A percentile compares a stretch with the other conserved stretches of the same genome.
phyloP scores from a whole-genome alignment of 2,329 filamentous ascomycete genomes.

The Exophiala oligosperma region DNA sequence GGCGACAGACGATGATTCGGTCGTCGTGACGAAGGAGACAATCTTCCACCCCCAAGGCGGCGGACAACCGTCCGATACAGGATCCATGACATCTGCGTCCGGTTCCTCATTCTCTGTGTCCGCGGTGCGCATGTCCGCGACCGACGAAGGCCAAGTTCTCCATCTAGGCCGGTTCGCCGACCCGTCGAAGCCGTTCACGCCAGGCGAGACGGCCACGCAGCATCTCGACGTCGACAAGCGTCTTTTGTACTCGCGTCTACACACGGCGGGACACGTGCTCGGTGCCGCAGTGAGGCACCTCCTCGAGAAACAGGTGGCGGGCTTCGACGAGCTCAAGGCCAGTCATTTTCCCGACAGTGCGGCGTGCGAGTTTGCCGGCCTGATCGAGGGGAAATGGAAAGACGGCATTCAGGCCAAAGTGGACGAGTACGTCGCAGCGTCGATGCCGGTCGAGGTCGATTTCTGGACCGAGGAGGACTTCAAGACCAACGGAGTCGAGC shows the following conservation, averaged over 20 bases:
- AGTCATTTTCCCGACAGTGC: conserved; percentile 69
- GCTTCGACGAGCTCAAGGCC: conserved; percentile 68
- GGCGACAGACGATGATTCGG: conserved; percentile 50
- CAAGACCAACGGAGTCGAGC: conserved; percentile 51
- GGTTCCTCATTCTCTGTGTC: conserved; percentile 51
- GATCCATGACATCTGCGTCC: conserved; percentile 49
- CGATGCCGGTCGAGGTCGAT: conserved; percentile 62
- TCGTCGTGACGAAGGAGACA: conserved; percentile 64
- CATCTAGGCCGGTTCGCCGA: conserved; percentile 63
- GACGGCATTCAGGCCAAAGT: conserved; percentile 61
- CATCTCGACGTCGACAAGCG: conserved; percentile 62
- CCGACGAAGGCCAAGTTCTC: conserved; percentile 57
- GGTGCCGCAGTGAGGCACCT: conserved; percentile 66
- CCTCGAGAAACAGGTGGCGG: conserved; percentile 51
- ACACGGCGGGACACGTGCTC: conserved; percentile 73
- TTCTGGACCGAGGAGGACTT: conserved; percentile 70
- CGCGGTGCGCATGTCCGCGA: conserved; percentile 57
- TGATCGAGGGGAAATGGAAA: conserved; percentile 65
- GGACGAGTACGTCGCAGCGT: conserved; percentile 57
- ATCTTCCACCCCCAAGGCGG: conserved; percentile 76
- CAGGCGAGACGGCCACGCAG: conserved; percentile 54
- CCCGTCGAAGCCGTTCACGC: conserved; percentile 36
- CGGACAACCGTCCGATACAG: conserved; percentile 69
- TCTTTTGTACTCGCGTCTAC: conserved; percentile 64
- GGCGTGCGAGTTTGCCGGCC: conserved; percentile 66